Percentiles rank a stretch among this genome's conserved stretches.
Evolutionary conservation across 192 early-diverging fungal species (phyloP).

Genomic region (Umbelopsis sp.): DNA sequence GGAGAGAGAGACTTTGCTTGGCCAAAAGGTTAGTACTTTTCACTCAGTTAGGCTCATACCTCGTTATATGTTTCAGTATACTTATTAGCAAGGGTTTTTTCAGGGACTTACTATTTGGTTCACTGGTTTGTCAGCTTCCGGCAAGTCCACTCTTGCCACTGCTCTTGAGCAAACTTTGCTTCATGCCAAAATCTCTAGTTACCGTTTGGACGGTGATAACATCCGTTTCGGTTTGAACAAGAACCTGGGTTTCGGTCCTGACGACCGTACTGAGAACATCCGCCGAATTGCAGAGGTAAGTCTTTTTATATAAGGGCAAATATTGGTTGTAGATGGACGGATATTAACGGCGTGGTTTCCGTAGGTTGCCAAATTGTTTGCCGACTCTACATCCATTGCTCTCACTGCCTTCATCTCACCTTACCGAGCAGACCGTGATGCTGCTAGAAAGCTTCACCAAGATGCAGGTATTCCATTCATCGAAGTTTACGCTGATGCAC

Average conservation of each 20-base stretch:
- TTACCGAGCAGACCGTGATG: conserved; percentile 80
- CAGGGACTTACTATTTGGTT: conserved; percentile 91
- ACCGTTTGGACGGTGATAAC: conserved; percentile 96
- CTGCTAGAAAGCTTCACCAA: conserved; percentile 77
- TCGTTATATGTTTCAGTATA: conserved; percentile 8
- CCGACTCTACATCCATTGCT: conserved; percentile 79
- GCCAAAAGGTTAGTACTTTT: conserved; percentile 57
- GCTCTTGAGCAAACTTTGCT: conserved; percentile 90
- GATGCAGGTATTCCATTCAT: conserved; percentile 83
- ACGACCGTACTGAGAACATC: conserved; percentile 94
- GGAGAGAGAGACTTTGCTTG: conserved; percentile 72
- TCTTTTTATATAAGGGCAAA: conserved; percentile 10
- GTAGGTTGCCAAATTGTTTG: conserved; percentile 87
- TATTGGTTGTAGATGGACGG: neutral
- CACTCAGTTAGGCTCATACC: neutral
- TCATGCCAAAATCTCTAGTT: conserved; percentile 70
- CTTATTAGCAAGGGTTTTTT: neutral
- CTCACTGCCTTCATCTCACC: conserved; percentile 93
- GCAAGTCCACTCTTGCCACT: conserved; percentile 90
- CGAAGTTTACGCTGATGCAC: conserved; percentile 88
- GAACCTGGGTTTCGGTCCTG: conserved; percentile 88
- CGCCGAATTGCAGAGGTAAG: conserved; percentile 86
- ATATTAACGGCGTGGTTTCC: neutral
- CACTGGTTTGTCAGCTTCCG: conserved; percentile 93
- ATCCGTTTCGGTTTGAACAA: conserved; percentile 98